Evolutionary conservation across 768 basidiomycete genomes (phyloP).

Genomic region (Clitopilus hobsonii): DNA sequence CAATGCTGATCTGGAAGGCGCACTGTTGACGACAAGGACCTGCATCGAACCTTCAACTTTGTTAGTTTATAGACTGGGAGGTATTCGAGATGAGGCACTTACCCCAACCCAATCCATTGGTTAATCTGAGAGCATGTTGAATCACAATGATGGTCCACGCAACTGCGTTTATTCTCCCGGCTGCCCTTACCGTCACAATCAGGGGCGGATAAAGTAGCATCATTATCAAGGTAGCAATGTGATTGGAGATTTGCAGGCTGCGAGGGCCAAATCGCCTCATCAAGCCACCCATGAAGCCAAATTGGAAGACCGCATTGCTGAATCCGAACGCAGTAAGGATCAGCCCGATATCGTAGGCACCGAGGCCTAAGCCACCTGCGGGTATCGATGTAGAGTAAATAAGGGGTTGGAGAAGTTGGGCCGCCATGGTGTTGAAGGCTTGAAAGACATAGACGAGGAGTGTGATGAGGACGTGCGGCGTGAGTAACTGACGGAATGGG

Average conservation of each 20-base stretch:
- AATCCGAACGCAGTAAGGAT: slow-evolving; percentile 49
- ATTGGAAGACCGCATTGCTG: slow-evolving; percentile 49
- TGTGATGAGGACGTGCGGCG: slow-evolving; percentile 43
- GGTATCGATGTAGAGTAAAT: slow-evolving; percentile 59
- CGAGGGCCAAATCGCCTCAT: slow-evolving; percentile 45
- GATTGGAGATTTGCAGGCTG: slow-evolving; percentile 37
- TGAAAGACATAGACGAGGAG: slow-evolving; percentile 50
- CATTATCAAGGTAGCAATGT: slow-evolving; percentile 16
- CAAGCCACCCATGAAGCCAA: slow-evolving; percentile 46
- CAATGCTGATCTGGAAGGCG: slow-evolving; percentile 44
- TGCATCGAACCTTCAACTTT: slow-evolving; percentile 39
- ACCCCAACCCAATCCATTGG: slow-evolving; percentile 31
- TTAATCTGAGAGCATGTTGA: slow-evolving; percentile 25
- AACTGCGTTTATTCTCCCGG: slow-evolving; percentile 24
- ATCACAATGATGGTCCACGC: slow-evolving; percentile 26
- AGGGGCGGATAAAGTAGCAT: slow-evolving; percentile 29
- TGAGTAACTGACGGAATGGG: slow-evolving; percentile 37
- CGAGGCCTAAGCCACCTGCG: slow-evolving; percentile 57
- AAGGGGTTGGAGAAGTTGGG: slow-evolving; percentile 55
- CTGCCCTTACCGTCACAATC: slow-evolving; percentile 26
- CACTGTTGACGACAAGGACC: slow-evolving; percentile 53
- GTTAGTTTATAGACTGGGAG: neutral
- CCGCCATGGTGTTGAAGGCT: slow-evolving; percentile 51
- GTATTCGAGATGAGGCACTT: slow-evolving; percentile 7
- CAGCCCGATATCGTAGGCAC: slow-evolving; percentile 52